Evolutionary conservation across 1,139 yeast genomes (phyloP).

Genomic region (Hemisphaericaspora subhashii): DNA sequence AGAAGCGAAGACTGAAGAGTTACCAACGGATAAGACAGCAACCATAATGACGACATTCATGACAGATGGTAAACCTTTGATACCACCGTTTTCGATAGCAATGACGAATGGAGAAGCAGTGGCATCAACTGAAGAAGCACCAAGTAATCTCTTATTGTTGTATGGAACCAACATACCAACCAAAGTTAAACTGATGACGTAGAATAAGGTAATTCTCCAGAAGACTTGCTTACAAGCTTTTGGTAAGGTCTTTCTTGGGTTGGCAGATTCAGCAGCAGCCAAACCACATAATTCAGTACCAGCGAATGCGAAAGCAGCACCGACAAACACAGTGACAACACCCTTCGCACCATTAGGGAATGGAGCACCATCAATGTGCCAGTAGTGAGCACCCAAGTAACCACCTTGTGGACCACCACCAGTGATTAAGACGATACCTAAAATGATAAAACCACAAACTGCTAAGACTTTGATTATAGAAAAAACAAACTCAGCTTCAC

Average conservation of each 20-base stretch:
- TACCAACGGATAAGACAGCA: conserved; percentile 51
- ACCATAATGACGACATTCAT: conserved; percentile 50
- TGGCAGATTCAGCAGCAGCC: conserved; percentile 44
- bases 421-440: conserved; percentile 68
- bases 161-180: conserved; percentile 46
- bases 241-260: conserved; percentile 44
- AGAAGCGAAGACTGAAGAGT: conserved; percentile 66
- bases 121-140: conserved; percentile 38
- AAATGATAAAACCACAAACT: conserved; percentile 63
- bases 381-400: conserved; percentile 57
- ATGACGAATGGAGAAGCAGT: conserved; percentile 52
- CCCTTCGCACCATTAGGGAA: conserved; percentile 68
- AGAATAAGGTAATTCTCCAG: conserved; percentile 48
- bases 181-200: conserved; percentile 42
- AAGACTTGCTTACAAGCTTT: conserved; percentile 49
- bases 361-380: conserved; percentile 61
- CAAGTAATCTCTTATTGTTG: conserved; percentile 30
- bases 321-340: conserved; percentile 42
- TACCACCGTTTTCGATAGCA: conserved; percentile 44
- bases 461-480: conserved; percentile 64
- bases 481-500: conserved; percentile 68
- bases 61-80: conserved; percentile 45
- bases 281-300: conserved; percentile 50
- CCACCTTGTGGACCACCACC: conserved; percentile 59
- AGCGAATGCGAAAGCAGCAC: conserved; percentile 49